Percentiles rank a stretch among this genome's conserved stretches.
Evolutionary conservation across 2,329 filamentous ascomycete genomes (phyloP).

Genomic region (Venturia effusa): DNA sequence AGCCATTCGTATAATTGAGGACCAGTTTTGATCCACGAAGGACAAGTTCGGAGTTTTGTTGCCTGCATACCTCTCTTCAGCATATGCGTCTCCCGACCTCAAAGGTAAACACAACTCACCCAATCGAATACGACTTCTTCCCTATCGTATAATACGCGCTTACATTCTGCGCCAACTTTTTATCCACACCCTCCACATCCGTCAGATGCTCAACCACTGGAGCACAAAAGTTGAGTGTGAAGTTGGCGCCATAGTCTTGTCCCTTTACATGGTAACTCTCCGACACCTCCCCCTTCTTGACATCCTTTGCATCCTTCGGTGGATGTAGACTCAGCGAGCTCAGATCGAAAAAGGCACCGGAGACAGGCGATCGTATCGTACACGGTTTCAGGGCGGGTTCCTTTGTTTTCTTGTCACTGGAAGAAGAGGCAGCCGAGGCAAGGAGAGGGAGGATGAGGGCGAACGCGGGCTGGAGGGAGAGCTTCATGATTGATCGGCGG

Average conservation of each 20-base stretch:
- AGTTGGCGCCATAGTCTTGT: conserved; percentile 70
- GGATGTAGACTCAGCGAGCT: conserved; percentile 42
- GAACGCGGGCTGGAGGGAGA: conserved; percentile 19
- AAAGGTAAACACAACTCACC: conserved; percentile 39
- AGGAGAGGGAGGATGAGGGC: conserved; percentile 17
- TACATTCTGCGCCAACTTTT: conserved; percentile 56
- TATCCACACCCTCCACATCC: conserved; percentile 53
- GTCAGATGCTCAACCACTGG: conserved; percentile 58
- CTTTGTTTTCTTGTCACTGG: conserved; percentile 32
- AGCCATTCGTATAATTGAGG: conserved; percentile 40
- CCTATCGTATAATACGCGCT: conserved; percentile 64
- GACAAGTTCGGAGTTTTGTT: conserved; percentile 41
- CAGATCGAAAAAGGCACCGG: conserved; percentile 53
- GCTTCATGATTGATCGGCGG: neutral
- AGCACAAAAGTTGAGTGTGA: conserved; percentile 73
- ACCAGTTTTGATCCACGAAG: conserved; percentile 56
- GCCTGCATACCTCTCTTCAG: conserved; percentile 28
- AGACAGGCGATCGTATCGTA: conserved; percentile 50
- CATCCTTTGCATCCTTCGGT: conserved; percentile 14
- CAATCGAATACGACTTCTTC: conserved; percentile 62
- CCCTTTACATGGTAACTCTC: conserved; percentile 57
- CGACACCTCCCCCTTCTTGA: conserved; percentile 34
- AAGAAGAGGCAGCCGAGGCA: conserved; percentile 22
- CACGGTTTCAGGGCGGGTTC: conserved; percentile 43
- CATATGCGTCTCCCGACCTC: neutral